Evolutionary conservation across 768 basidiomycete genomes (phyloP).

Genomic region (Russula virescens): DNA sequence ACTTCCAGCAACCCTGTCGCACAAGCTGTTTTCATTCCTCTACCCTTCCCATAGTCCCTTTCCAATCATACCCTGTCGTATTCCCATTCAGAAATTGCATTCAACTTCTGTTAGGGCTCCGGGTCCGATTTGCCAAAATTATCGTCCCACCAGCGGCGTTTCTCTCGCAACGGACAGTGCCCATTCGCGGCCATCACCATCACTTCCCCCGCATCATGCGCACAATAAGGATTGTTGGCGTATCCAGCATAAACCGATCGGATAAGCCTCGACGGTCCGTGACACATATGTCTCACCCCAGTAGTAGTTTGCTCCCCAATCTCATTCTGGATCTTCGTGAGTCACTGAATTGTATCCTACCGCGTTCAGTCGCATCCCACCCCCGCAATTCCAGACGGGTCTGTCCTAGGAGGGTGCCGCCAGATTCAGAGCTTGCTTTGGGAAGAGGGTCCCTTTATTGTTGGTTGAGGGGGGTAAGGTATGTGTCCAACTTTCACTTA

Average conservation of each 20-base stretch:
- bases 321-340: conserved; percentile 10
- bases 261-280: neutral
- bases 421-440: neutral
- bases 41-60: neutral
- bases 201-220: neutral
- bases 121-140: neutral
- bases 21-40: neutral
- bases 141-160: conserved; percentile 8
- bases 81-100: neutral
- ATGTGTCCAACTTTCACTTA: neutral
- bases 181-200: neutral
- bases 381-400: neutral
- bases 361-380: neutral
- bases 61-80: neutral
- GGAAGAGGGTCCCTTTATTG: neutral
- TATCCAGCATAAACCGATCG: neutral
- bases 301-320: conserved; percentile 15
- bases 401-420: neutral
- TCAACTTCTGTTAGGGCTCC: neutral
- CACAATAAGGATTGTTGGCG: neutral
- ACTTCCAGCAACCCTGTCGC: neutral
- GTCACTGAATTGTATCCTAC: neutral
- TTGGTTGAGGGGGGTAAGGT: neutral
- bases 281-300: neutral
- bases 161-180: conserved; percentile 11